Evolutionary conservation across 768 basidiomycete genomes (phyloP), one percentile per base, ranked within the genome.

Genomic region (Termitomyces sp.): DNA sequence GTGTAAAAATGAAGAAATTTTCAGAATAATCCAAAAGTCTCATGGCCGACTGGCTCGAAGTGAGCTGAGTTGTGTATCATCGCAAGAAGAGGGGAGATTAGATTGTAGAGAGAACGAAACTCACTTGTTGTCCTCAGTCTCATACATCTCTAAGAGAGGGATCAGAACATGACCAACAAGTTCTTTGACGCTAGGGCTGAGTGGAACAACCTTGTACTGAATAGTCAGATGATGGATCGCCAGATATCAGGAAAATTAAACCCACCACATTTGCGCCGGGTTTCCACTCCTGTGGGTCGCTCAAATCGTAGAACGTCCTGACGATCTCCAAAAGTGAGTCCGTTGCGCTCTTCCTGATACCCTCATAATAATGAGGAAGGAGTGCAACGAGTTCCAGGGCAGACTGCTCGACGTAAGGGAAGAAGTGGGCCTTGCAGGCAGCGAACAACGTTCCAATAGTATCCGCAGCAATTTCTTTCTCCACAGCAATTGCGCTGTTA

Each of bases 401-500:
- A 64, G 82, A 87, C 60, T 81, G 75, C 75, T 98, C 95, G 60
- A 98, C 85, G 68, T 83, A 98, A 4, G 94, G 93, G 64, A 98
- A 78, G 86, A 96, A 98, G 66, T 92, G 87, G 46, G 71, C 73
- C 65, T 86, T 84, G 31, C 92, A 93, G 11, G 90, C 82, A 31
- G 84, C 79, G 69, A 98, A 98, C 60, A 99, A 74, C 35, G 90
- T 88, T 59, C 96, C 95, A 62, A 98, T 87, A 5, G 95, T 93
- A 69, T 98, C 95, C 25, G 94, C 93, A 21, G 97, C 95, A 59
- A 98, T 97, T 78, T 99, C 97, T 74, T 99, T 99, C 80, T 99
- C 97, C 55, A 98, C 94, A 42, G 95, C 95, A 62, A 98, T 89
- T 21, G 95, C 95, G 64, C 90, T 92, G 77, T 95, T 96, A 60